Evolutionary conservation across 2,329 filamentous ascomycete species (phyloP), one percentile per base, ranked within the genome.

Genomic region (Myriangium duriaei): DNA sequence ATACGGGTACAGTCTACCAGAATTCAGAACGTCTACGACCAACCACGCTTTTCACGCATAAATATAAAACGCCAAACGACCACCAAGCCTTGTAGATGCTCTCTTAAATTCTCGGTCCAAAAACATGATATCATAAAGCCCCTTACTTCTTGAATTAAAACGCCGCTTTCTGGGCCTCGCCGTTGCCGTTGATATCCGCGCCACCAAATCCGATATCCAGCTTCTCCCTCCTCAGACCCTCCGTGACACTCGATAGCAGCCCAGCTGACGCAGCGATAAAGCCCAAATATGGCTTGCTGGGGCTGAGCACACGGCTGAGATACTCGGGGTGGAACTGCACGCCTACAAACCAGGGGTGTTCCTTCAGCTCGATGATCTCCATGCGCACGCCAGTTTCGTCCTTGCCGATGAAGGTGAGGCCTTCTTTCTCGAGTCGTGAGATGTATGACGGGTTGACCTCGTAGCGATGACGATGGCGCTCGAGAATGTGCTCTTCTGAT

Each of bases 251-350:
- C 4, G 67, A 72, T 32, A 88, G 62, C 52, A 77, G 71, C 11
- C 80, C 81, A 2, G 79, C 72, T 37, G 75, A 75, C 2, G 85
- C 82, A 19, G 86, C 85, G 32, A 94, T 72, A 56, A 94, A 87
- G 32, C 86, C 86, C 14, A 94, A 68, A 61, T 84, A 91, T 1
- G 82, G 77, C 54, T 75, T 75, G 52, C 74, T 79, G 0, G 83
- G 83, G 34, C 74, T 66, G 44, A 92, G 63, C 2, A 91, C 85
- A 37, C 80, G 71, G 48, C 72, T 79, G 35, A 83, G 67, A 55
- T 88, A 93, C 59, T 95, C 86, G 2, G 87, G 85, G 57, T 94
- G 86, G 59, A 81, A 88, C 59, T 94, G 87, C 6, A 91, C 81
- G 30, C 80, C 79, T 12, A 92, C 82, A 49, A 79, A 93, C 69